These are phyloP conservation scores for Botrytis deweyae DNA, from an alignment of 2,329 filamentous ascomycete species.

Conservation along the genomic window DNA sequence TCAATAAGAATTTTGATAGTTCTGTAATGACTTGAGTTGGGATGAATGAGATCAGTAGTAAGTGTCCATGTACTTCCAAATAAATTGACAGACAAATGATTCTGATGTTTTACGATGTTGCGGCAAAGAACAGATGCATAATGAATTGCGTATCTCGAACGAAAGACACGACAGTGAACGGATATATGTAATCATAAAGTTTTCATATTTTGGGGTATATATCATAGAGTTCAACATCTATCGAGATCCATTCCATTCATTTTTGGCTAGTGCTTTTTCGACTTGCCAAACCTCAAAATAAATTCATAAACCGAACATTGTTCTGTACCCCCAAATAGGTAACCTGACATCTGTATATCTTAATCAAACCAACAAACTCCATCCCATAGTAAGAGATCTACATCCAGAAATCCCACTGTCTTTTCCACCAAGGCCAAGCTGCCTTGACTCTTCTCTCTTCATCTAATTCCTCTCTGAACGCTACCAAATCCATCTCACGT, in stretches of 20 bases:
- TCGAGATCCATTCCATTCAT: not conserved
- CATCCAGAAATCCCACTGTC: constrained; percentile 31
- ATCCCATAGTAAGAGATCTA: not conserved
- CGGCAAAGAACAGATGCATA: not conserved
- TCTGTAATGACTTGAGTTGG: not conserved
- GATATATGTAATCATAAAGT: not conserved
- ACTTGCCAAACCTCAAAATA: not conserved
- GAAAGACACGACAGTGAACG: not conserved
- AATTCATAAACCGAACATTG: not conserved
- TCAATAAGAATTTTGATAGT: not conserved
- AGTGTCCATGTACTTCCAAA: not conserved
- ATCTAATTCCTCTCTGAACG: constrained; percentile 37
- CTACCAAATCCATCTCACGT: constrained; percentile 36
- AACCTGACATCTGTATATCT: not conserved
- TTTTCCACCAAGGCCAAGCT: constrained; percentile 37
- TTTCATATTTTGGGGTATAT: not conserved
- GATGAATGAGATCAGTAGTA: not conserved
- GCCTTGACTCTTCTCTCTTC: constrained; percentile 36
- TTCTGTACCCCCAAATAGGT: not conserved
- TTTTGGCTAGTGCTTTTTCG: not conserved
- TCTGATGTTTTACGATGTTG: not conserved
- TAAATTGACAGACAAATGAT: not conserved
- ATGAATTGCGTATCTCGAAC: not conserved
- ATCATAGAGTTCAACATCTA: not conserved
- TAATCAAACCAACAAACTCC: constrained; percentile 5